Base-by-base conservation (phyloP, 139 green algal species). In the Auxenochlorella pyrenoidosa region DNA sequence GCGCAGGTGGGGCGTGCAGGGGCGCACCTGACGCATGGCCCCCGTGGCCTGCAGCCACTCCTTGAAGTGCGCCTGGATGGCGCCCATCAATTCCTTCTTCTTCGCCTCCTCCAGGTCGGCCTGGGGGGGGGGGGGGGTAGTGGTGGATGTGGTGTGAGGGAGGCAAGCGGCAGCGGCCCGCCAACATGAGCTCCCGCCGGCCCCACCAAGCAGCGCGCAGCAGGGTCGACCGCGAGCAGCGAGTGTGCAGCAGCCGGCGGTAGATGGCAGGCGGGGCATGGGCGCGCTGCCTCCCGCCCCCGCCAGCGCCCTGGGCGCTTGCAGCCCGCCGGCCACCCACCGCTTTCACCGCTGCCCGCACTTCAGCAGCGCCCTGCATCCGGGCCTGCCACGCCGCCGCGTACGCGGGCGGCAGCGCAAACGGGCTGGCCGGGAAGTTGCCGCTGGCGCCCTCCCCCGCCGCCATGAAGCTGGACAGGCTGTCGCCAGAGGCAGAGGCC, bases 31-130 rank as follows among this genome's bases (percentile, higher is more conserved):
- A 30, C 95, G 91, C 87, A 97, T 96, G 77, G 89, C 90, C 38
- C 92, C 93, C 10, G 84, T 92, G 30, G 88, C 85, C 66, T 94
- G 85, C 75, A 98, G 91, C 96, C 96, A 98, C 30, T 98, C 96
- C 88, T 97, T 96, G 91, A 98, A 98, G 88, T 97, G 91, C 21
- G 92, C 87, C 90, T 98, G 96, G 47, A 98, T 97, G 38, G 95
- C 93, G 36, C 76, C 89, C 83, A 97, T 97, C 43, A 98, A 88
- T 87, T 97, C 95, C 12, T 89, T 90, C 87, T 96, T 95, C n/a
- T 92, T 88, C 34, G 5, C 86, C 36, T 97, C 94, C 44, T 97
- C 94, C 85, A 98, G 82, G 22, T 79, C 51, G 15, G 68, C 68
- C 68, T 75, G 68, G 22, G 38, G 21, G 38, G 72, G 19, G 36